Base-by-base conservation (phyloP, 768 basidiomycete genomes). In the Psilocybe sp. region DNA sequence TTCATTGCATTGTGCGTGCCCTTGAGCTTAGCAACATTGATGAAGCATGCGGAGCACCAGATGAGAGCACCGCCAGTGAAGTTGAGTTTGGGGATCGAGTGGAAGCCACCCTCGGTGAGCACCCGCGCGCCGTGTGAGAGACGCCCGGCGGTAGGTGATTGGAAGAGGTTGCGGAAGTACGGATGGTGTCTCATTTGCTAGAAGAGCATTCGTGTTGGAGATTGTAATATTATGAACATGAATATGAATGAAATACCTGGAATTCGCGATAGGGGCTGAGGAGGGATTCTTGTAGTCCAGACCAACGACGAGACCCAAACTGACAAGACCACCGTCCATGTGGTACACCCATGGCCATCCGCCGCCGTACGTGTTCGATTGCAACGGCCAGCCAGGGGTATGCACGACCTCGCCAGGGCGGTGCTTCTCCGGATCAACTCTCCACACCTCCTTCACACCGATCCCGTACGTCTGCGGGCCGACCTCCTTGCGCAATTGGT, bases 1-100 rank as follows among this genome's bases (percentile, higher is more conserved):
- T 98, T 95, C 97, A 99, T 98, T 2, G 96, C 94, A 51, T 95
- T 98, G 65, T 98, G 97, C 0, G 95, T 96, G 12, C 96, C 96
- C 64, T 98, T 98, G 70, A 99, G 98, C 71, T 97, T 98, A 11
- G 95, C 88, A 9, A 97, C 80, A 69, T 98, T 98, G 52, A 99
- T 80, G 65, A 98, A 94, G 11, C 96, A 96, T 1, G 95, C 97
- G 0, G 92, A 87, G 69, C 95, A 98, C 0, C 96, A 97, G 35
- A 99, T 83, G 20, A 98, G 71, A 1, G 94, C 96, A 1, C 96
- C 96, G 1, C 97, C 95, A 0, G 97, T 97, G 70, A 93, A 99
- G 70, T 82, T 74, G 54, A 82, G 83, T 45, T 67, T 76, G 1
- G 97, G 97, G 15, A 98, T 78, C 28, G 90, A 90, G 66, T 98